Conservation (phyloP, 208 protist species). For the Porcisia hertigi region DNA sequence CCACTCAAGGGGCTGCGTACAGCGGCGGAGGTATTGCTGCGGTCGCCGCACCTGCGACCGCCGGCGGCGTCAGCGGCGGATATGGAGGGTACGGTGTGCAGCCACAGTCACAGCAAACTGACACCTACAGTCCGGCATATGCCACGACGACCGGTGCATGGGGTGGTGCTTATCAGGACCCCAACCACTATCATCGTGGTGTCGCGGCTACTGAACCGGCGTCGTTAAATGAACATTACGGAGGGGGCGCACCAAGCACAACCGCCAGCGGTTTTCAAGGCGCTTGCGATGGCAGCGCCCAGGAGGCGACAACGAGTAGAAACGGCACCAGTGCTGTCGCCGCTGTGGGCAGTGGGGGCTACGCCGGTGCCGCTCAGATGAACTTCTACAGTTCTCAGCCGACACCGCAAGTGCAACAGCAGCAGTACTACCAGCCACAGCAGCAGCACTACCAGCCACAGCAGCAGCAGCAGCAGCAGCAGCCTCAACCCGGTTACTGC, state of each 20-base stretch:
- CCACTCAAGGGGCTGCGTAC: slow-evolving; percentile 6
- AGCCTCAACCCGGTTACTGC: slow-evolving; percentile 20
- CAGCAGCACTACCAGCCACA: slow-evolving; percentile 9
- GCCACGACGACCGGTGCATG: neutral
- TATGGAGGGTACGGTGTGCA: slow-evolving; percentile 7
- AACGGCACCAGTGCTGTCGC: neutral
- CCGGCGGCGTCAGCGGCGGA: neutral
- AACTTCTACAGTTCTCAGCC: slow-evolving; percentile 1
- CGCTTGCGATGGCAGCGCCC: neutral
- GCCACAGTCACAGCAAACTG: neutral
- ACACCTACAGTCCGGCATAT: neutral
- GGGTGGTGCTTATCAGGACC: slow-evolving; percentile 1
- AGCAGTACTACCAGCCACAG: neutral
- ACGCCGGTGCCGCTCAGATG: slow-evolving; percentile 7
- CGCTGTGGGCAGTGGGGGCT: neutral
- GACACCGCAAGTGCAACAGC: neutral
- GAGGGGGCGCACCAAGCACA: neutral
- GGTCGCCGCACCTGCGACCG: neutral
- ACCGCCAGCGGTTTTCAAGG: neutral
- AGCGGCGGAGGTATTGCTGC: neutral
- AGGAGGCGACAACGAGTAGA: neutral
- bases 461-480: slow-evolving; percentile 27
- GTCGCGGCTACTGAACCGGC: neutral
- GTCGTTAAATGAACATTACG: neutral
- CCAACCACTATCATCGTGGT: neutral